These are phyloP conservation scores for Yamadazyma conglobata DNA, from an alignment of 1,139 yeast genomes.

Conservation along the genomic window DNA sequence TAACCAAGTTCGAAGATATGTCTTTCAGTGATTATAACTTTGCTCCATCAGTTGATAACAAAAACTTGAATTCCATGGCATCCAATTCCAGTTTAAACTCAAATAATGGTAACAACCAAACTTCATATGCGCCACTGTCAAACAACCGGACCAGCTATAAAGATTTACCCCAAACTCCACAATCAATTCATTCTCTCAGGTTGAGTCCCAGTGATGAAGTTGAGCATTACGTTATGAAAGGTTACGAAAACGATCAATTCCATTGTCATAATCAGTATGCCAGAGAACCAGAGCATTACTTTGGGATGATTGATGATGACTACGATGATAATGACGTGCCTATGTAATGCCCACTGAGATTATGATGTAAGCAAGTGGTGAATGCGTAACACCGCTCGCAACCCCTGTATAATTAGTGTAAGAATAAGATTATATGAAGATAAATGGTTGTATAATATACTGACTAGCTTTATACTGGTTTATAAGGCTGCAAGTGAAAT, in stretches of 20 bases:
- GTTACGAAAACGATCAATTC: conserved; percentile 23
- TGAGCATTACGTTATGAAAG: conserved; percentile 40
- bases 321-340: conserved; percentile 9
- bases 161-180: conserved; percentile 37
- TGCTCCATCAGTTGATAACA: conserved; percentile 19
- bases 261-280: conserved; percentile 16
- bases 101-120: conserved; percentile 5
- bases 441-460: too few species aligned
- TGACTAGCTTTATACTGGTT: too few species aligned
- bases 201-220: conserved; percentile 41
- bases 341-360: conserved; percentile 7
- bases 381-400: too few species aligned
- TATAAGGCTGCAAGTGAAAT: too few species aligned
- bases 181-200: conserved; percentile 20
- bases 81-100: conserved; percentile 14
- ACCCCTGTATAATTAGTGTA: too few species aligned
- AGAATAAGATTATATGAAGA: too few species aligned
- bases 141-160: too few species aligned
- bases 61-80: conserved; percentile 1
- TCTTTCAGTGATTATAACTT: conserved; percentile 34
- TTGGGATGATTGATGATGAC: conserved; percentile 31
- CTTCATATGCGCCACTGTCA: conserved; percentile 2
- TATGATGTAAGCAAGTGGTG: too few species aligned
- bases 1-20: conserved; percentile 43
- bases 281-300: conserved; percentile 40